Base-by-base conservation (phyloP, 1,284 basidiomycete species). In the Cystobasidium slooffiae region DNA sequence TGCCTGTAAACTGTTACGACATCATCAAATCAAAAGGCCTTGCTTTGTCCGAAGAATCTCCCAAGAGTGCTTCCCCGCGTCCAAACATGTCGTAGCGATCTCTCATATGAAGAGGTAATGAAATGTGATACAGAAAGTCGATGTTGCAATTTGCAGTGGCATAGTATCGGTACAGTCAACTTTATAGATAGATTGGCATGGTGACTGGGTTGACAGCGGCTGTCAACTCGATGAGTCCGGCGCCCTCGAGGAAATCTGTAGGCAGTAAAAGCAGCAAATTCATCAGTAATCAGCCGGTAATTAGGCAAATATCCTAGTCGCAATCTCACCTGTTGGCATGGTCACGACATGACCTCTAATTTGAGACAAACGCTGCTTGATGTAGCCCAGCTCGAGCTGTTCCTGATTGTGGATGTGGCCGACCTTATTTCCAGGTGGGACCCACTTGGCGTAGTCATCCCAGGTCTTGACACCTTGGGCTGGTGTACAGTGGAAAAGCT, bases 401-500 rank as follows among this genome's bases (percentile, higher is more conserved):
- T 88, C 77, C 73, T 84, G 88, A 1, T 72, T 64, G 63, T 61
- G 31, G 22, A 76, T 68, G 59, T 72, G 52, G 62, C 76, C 73
- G 61, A 62, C 44, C 31, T 64, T 68, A 22, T 63, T 72, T 53
- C 58, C 72, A 56, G 65, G 79, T 78, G 76, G 81, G 70, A 74
- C 74, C 52, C 43, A 76, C 0, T 55, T 65, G 75, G 89, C 88
- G 81, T 95, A 96, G 6, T 88, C 86, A 22, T 22, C 59, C 79
- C 79, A 82, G 7, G 37, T 75, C 78, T 88, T 85, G 68, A 95
- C 90, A 39, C 89, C 83, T 81, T 95, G 91, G 24, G 88, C 89
- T 0, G 94, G 94, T 7, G 94, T 88, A 65, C 90, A 88, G 52
- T 88, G 86, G 86, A 94, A 94, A 66, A 95, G 82, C 81, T 94